Evolutionary conservation across 1,139 yeast species (phyloP), one percentile per base, ranked within the genome.

Genomic region (Protomyces gravidus): DNA sequence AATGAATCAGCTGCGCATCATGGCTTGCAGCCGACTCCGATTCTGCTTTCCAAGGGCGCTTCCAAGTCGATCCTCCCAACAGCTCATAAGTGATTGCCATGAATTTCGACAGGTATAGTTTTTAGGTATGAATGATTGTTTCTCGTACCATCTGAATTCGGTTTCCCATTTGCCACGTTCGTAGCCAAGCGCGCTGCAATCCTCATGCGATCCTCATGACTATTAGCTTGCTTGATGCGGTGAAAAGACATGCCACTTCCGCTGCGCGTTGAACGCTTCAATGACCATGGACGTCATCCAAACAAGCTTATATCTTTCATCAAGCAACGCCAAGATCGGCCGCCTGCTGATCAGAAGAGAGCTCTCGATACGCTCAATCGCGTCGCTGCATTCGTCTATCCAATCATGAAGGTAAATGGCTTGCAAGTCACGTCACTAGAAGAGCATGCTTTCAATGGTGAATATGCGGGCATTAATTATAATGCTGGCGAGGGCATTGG

Each of bases 251-350:
- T 36, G 42, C 19, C 42, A 11, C 42, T 17, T 15, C 23, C 42
- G 19, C 81, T 69, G 81, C 80, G 60, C 77, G 80, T 55, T 96
- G 89, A 0, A 65, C 80, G 63, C 66, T 33, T 53, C 51, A 53
- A 53, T 26, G 58, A 53, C 36, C 58, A 53, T 28, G 58, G 58
- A 13, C 51, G 58, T 19, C 58, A 53, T 39, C 58, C 58, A 11
- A 53, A 53, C 36, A 53, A 26, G 28, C 48, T 53, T 30, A 64
- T 64, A 42, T 55, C 64, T 4, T 64, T 64, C 60, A 61, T 63
- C 45, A 63, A 57, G 25, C 58, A 63, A 19, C 65, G 65, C 3
- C 64, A 49, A 7, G 30, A 61, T 11, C 64, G 63, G 15, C 55
- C 62, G 3, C 48, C 59, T 17, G 57, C 52, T 27, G 62, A 58